phyloP scores from a whole-genome alignment of 805 yeast genomes.

The Starmerella gropengiesseri region DNA sequence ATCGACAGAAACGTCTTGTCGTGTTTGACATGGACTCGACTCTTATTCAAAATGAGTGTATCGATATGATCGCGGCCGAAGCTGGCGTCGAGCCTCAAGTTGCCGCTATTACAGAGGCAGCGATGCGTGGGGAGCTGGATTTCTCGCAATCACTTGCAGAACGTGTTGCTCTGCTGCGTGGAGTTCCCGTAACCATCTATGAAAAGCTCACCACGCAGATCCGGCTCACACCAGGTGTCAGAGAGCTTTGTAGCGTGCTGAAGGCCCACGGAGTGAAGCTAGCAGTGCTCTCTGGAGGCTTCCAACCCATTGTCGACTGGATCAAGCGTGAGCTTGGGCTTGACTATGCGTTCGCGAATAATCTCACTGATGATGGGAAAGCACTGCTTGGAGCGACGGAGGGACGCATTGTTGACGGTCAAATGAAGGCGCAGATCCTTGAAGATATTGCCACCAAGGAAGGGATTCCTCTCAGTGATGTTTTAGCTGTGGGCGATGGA shows the following conservation, averaged over 20 bases:
- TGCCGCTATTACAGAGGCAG: conserved; percentile 77
- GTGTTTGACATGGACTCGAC: conserved; percentile 99
- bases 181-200: conserved; percentile 68
- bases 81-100: conserved; percentile 86
- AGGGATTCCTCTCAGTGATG: conserved; percentile 29
- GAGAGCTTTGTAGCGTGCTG: conserved; percentile 53
- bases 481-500: conserved; percentile 92
- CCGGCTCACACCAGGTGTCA: conserved; percentile 74
- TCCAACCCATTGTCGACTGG: conserved; percentile 72
- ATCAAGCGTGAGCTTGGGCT: conserved; percentile 56
- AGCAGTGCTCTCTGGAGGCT: conserved; percentile 93
- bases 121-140: conserved; percentile 95
- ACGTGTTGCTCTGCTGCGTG: conserved; percentile 71
- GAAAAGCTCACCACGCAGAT: conserved; percentile 62
- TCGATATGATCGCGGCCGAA: conserved; percentile 86
- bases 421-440: conserved; percentile 64
- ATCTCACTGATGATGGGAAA: conserved; percentile 32
- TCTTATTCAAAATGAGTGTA: conserved; percentile 88
- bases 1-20: conserved; percentile 39
- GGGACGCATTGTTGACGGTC: conserved; percentile 82
- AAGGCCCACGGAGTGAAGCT: conserved; percentile 51
- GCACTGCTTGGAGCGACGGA: conserved; percentile 61
- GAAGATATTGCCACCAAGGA: conserved; percentile 34
- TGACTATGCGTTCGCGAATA: conserved; percentile 85
- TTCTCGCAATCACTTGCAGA: conserved; percentile 67